Evolutionary conservation across 495 filamentous ascomycete species (phyloP), one percentile per base, ranked within the genome.

Genomic region (Aspergillus haitiensis): DNA sequence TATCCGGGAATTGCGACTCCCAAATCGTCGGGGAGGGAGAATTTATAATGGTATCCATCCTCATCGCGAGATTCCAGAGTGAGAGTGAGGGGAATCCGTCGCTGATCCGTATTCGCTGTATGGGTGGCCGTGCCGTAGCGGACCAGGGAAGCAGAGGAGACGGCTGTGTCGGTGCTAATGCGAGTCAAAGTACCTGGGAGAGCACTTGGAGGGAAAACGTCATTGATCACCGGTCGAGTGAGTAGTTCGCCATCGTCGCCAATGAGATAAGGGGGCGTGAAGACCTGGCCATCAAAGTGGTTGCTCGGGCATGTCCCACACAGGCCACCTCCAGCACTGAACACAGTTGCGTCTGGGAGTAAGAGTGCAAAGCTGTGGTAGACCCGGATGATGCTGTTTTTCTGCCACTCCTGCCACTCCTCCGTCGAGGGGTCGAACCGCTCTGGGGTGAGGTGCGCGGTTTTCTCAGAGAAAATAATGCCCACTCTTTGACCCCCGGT

Each of bases 231-330:
- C 0, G 83, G 83, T 6, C 81, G 75, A 0, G 66, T 46, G 4
- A 77, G 74, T 7, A 54, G 67, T 13, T 66, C 59, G 6, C 81
- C 82, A 56, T 75, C 70, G 11, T 67, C 13, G 12, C 65, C 73
- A 56, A 82, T 74, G 1, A 86, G 76, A 63, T 87, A 86, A 0
- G 79, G 72, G 1, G 85, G 84, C 44, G 68, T 74, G 70, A 78
- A 87, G 59, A 86, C 73, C 63, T 87, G 80, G 5, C 65, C 78
- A 62, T 87, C 83, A 52, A 76, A 81, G 64, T 87, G 84, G 61
- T 87, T 86, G 36, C 72, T 72, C 2, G 70, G 63, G 66, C 81
- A 83, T 56, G 69, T 68, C 16, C 70, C 78, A 55, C 84, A 84
- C 6, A 86, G 78, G 3, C 83, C 84, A 15, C 84, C 79, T 8